Base-by-base conservation (phyloP, 257 asterid genomes). In the Nicotiana attenuata region DNA sequence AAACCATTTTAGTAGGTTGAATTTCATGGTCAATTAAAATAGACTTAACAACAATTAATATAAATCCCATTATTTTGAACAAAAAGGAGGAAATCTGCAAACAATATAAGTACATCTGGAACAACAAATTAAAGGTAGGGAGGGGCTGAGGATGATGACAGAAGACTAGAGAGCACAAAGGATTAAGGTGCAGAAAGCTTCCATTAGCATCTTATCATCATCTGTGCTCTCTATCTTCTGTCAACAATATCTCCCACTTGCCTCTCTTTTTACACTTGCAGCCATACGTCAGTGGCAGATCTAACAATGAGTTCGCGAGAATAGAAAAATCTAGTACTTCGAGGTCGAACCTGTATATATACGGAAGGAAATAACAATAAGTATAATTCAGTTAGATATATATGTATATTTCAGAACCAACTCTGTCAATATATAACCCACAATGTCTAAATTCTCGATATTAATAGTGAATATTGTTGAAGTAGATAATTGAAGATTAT, bases 81-180 rank as follows among this genome's bases (percentile, higher is more conserved):
- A 35, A 10, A 69, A n/a, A 38, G 5, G n/a, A 38, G n/a, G 11
- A 41, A 47, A 69, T 10, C 24, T 35, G 17, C 3, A 47, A 38
- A 10, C 16, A 69, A 29, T 7, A 29, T 29, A 77, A 52, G 55
- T 7, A 55, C 17, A 55, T 29, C 10, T 6, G 57, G 57, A 53
- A 35, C 7, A 20, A 55, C 1, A 78, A 22, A 15, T 29, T 76
- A 24, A 13, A 15, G 26, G 5, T 59, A 53, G 53, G 24, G 28
- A 77, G 31, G 47, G 77, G 77, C 76, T 64, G 31, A 77, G 86
- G 85, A 88, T 87, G 93, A 91, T 93, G 97, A 86, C 97, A 93
- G 93, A 90, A 90, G 93, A 80, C 63, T 92, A 92, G 92, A 91
- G 94, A 92, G 98, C 89, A 92, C 97, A 90, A 90, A 93, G 77